A percentile compares a stretch with the other conserved stretches of the same genome.
phyloP scores from a whole-genome alignment of 768 basidiomycete species.

The Amanita molliuscula region DNA sequence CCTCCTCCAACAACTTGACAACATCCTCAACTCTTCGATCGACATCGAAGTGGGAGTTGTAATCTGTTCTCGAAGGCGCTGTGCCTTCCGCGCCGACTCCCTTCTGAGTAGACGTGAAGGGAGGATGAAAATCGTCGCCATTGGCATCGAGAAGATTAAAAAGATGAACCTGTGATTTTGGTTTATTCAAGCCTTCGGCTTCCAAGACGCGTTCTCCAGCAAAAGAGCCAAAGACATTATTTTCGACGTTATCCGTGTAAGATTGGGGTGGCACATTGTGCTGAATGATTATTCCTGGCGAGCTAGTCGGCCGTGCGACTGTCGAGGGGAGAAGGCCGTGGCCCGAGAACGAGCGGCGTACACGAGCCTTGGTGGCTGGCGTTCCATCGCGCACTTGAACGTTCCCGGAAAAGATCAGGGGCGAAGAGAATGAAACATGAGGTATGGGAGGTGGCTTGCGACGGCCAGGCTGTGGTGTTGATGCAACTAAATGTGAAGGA shows the following conservation, averaged over 20 bases:
- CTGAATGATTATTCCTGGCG: not conserved
- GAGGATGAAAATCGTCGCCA: conserved; percentile 17
- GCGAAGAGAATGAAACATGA: conserved; percentile 18
- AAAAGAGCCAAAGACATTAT: not conserved
- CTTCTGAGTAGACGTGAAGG: conserved; percentile 24
- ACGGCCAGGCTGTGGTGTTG: conserved; percentile 31
- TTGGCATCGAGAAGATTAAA: conserved; percentile 9
- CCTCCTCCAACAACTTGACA: conserved; percentile 43
- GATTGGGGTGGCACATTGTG: not conserved
- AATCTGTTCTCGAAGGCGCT: conserved; percentile 20
- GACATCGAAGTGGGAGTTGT: conserved; percentile 50
- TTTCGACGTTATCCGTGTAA: not conserved
- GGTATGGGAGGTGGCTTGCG: conserved; percentile 36
- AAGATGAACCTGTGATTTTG: not conserved
- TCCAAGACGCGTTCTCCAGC: not conserved
- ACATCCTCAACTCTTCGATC: conserved; percentile 44
- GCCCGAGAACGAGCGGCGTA: not conserved
- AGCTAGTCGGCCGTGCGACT: not conserved
- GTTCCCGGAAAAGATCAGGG: conserved; percentile 13
- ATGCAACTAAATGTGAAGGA: conserved; percentile 39
- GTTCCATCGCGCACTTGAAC: not conserved
- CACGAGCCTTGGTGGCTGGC: not conserved
- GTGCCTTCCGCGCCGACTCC: too few relatives aligned
- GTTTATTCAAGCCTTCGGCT: not conserved
- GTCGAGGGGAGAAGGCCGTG: not conserved